Percentiles rank a stretch among this genome's conserved stretches.
phyloP scores from a whole-genome alignment of 768 basidiomycete genomes.

The Phylloporus scabripes region DNA sequence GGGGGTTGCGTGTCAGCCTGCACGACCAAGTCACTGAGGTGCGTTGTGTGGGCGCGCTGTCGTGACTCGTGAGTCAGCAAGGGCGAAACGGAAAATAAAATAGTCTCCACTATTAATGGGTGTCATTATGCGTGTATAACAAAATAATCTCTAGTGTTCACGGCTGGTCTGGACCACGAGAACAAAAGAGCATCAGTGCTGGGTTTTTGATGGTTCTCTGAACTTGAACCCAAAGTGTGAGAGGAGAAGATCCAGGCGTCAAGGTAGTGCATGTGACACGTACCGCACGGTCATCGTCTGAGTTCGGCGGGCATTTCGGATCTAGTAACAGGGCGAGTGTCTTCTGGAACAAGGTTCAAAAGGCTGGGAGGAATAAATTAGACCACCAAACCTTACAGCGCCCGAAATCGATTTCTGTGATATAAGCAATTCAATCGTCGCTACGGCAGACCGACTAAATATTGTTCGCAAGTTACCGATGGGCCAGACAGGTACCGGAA shows the following conservation, averaged over 20 bases:
- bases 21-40: slow-evolving; percentile 8
- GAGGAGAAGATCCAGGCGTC: slow-evolving; percentile 3
- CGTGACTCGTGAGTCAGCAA: slow-evolving; percentile 14
- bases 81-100: not conserved
- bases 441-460: slow-evolving; percentile 13
- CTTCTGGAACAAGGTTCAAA: slow-evolving; percentile 20
- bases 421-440: slow-evolving; percentile 25
- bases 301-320: slow-evolving; percentile 2
- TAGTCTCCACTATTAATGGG: not conserved
- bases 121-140: slow-evolving; percentile 4
- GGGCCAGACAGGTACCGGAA: slow-evolving; percentile 5
- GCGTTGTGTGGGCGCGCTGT: not conserved
- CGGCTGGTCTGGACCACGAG: slow-evolving; percentile 1
- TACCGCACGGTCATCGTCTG: slow-evolving; percentile 6
- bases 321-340: not conserved
- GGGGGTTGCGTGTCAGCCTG: slow-evolving; percentile 15
- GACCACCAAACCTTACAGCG: slow-evolving; percentile 20
- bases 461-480: slow-evolving; percentile 10
- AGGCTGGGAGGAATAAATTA: slow-evolving; percentile 3
- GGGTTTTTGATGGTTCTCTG: slow-evolving; percentile 5
- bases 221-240: slow-evolving; percentile 8
- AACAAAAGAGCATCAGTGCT: not conserved
- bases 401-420: slow-evolving; percentile 16
- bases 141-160: slow-evolving; percentile 3
- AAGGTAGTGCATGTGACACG: slow-evolving; percentile 7